Evolutionary conservation across 139 green algal genomes (phyloP), one percentile per base, ranked within the genome.

Genomic region (Chlorella sp.): DNA sequence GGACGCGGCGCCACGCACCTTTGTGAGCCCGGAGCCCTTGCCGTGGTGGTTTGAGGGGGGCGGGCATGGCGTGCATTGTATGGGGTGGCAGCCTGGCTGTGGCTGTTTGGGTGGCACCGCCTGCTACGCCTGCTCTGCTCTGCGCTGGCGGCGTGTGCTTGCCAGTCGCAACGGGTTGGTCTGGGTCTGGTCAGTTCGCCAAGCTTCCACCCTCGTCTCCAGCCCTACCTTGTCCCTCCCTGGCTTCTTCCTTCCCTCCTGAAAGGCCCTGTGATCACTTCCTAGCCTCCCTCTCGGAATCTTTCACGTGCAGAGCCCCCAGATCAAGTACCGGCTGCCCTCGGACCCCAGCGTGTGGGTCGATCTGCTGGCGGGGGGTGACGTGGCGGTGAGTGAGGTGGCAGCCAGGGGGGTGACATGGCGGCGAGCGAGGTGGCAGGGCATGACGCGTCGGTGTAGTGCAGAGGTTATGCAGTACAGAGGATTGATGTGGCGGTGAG

Each of bases 241-340:
- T 16, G n/a, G n/a, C n/a, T n/a, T n/a, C n/a, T n/a, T n/a, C n/a
- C n/a, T n/a, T n/a, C n/a, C n/a, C n/a, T n/a, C n/a, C n/a, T n/a
- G n/a, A n/a, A n/a, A n/a, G n/a, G n/a, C n/a, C n/a, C n/a, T n/a
- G n/a, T n/a, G n/a, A n/a, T n/a, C n/a, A n/a, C n/a, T n/a, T n/a
- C n/a, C 15, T 68, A 18, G 14, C 60, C 60, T 68, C n/a, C n/a
- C n/a, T 14, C 73, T 24, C 73, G 32, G 16, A 40, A n/a, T n/a
- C n/a, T 40, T 79, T 14, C 32, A 19, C 73, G 9, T 57, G 48
- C 92, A 95, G 91, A 66, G 53, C 18, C 86, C 81, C 26, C 53
- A 81, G 0, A 53, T 96, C 30, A 96, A 94, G 90, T 97, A 96
- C 90, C 94, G 96, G 83, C 92, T 97, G 85, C 95, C 95, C 30